A percentile compares a stretch with the other conserved stretches of the same genome.
Evolutionary conservation across 139 green algal species (phyloP).

Genomic region (Micractinium conductrix): DNA sequence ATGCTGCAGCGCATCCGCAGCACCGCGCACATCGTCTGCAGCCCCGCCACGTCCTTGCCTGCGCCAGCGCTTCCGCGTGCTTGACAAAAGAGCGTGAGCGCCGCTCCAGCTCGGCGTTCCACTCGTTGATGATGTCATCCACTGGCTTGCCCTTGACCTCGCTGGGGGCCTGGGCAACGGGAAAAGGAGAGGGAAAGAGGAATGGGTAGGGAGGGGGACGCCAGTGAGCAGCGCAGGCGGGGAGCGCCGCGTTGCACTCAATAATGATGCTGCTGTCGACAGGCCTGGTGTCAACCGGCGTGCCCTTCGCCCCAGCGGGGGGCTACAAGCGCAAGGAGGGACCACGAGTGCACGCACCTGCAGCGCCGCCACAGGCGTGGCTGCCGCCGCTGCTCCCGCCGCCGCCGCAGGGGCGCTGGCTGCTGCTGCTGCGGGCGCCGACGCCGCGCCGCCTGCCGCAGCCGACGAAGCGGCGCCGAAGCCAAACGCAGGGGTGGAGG

Average conservation of each 20-base stretch:
- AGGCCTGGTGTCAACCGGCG: too few relatives aligned
- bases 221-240: too few relatives aligned
- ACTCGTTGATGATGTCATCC: conserved; percentile 79
- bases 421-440: neutral
- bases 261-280: too few relatives aligned
- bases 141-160: conserved; percentile 62
- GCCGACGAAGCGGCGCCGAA: conserved; percentile 8
- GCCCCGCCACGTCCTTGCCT: neutral
- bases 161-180: conserved; percentile 25
- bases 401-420: conserved; percentile 10
- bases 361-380: conserved; percentile 17
- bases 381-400: neutral
- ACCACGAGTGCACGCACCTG: too few relatives aligned
- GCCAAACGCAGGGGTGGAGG: conserved; percentile 27
- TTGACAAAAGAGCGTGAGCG: conserved; percentile 81
- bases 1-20: too few relatives aligned
- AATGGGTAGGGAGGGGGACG: too few relatives aligned
- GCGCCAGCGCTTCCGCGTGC: conserved; percentile 77
- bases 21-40: too few relatives aligned
- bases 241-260: too few relatives aligned
- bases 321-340: too few relatives aligned
- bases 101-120: conserved; percentile 81
- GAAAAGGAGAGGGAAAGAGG: too few relatives aligned
- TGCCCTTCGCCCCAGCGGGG: too few relatives aligned
- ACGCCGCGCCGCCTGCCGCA: neutral